phyloP scores from a whole-genome alignment of 768 basidiomycete species.

The Lentinus tigrinus region DNA sequence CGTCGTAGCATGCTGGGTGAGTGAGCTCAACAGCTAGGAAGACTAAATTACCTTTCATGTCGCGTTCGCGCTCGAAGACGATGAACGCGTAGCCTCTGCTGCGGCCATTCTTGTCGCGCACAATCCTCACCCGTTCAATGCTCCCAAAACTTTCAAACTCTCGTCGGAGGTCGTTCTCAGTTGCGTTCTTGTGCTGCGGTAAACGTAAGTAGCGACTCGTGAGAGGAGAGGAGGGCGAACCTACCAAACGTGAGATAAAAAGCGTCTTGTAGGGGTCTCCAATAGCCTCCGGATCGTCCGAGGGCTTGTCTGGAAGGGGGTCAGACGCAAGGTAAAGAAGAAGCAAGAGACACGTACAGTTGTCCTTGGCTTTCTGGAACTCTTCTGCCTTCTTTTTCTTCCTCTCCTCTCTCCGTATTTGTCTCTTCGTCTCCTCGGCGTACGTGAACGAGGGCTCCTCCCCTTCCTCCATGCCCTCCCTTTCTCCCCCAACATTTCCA shows the following conservation, averaged over 20 bases:
- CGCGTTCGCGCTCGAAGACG: constrained; percentile 95
- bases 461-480: constrained; percentile 78
- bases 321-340: constrained; percentile 3
- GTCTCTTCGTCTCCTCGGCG: constrained; percentile 80
- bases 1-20: constrained; percentile 22
- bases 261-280: constrained; percentile 99
- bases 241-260: constrained; percentile 90
- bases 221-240: constrained; percentile 15
- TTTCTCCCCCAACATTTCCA: constrained; percentile 35
- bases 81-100: constrained; percentile 94
- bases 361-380: constrained; percentile 79
- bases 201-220: constrained; percentile 14
- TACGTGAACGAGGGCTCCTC: constrained; percentile 80
- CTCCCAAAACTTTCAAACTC: constrained; percentile 96
- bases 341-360: constrained; percentile 56
- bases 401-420: constrained; percentile 74
- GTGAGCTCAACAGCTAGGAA: constrained; percentile 14
- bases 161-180: constrained; percentile 87
- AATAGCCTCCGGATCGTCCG: constrained; percentile 84
- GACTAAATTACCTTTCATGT: constrained; percentile 87
- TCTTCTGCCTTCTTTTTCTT: constrained; percentile 75
- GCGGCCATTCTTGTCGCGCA: constrained; percentile 85
- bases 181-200: constrained; percentile 82
- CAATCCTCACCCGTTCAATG: constrained; percentile 92
- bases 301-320: constrained; percentile 75